These are phyloP conservation scores for Entophlyctis helioformis DNA, from an alignment of 192 early-diverging fungal species.

Conservation along the genomic window DNA sequence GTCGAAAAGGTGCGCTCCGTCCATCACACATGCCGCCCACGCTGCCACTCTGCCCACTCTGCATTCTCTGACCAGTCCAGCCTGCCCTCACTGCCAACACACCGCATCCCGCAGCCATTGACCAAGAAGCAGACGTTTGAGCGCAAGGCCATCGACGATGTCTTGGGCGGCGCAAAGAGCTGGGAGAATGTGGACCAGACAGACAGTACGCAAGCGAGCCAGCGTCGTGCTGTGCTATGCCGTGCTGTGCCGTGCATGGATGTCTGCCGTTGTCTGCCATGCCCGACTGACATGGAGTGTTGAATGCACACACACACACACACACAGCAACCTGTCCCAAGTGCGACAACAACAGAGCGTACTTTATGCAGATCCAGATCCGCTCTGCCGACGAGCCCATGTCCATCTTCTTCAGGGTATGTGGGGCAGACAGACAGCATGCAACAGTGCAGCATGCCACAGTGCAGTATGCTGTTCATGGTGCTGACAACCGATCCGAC, in stretches of 20 bases:
- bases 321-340: constrained; percentile 28
- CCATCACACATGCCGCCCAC: not conserved
- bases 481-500: not conserved
- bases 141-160: constrained; percentile 83
- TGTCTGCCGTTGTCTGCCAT: no score
- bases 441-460: not conserved
- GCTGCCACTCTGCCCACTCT: no score
- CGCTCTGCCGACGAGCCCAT: constrained; percentile 93
- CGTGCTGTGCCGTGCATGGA: no score
- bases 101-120: constrained; percentile 7
- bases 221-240: no score
- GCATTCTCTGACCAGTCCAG: no score
- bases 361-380: constrained; percentile 83
- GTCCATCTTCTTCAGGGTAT: constrained; percentile 70
- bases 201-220: constrained; percentile 16
- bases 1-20: constrained; percentile 34
- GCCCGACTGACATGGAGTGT: no score
- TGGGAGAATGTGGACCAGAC: constrained; percentile 74
- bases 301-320: no score
- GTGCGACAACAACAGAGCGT: constrained; percentile 27
- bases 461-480: not conserved
- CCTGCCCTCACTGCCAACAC: no score
- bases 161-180: constrained; percentile 79
- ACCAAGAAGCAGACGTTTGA: constrained; percentile 12
- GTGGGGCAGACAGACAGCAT: not conserved